Base-by-base conservation (phyloP, 2,329 filamentous ascomycete species). In the Zymoseptoria pseudotritici region DNA sequence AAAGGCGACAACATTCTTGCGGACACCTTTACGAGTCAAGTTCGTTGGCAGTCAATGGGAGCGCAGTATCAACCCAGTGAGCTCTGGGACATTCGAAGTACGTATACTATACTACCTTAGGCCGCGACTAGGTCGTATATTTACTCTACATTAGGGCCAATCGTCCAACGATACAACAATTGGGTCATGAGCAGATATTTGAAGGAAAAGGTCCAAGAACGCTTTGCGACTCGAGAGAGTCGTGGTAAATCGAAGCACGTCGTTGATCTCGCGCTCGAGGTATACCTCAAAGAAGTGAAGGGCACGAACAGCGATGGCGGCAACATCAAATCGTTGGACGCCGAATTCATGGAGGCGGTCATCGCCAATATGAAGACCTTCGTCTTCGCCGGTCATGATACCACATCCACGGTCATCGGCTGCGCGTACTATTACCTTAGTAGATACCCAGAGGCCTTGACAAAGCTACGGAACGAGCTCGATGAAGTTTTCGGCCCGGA, bases 401-500 rank as follows among this genome's bases (percentile, higher is more conserved):
- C 77, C 2, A 78, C 74, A 8, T 68, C 66, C 17, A 67, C 67
- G n/a, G 66, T 70, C 1, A 70, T 74, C 58, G 69, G 67, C 59
- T 78, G 75, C 62, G 70, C 70, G 21, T 72, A 74, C 59, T 75
- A 78, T 66, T 72, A 76, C 31, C 73, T 79, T 3, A 70, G 72
- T 42, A 67, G 70, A 29, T 59, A 74, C 53, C 73, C 73, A 1
- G 60, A 68, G 6, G 67, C 68, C 19, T 67, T 76, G 26, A 64
- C 63, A 2, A 70, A 70, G 2, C 71, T 81, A 29, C 70, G 75
- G 22, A 69, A 74, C 21, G 83, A 86, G 67, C 80, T 82, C 63
- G 78, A 82, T 63, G 70, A 71, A 2, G 73, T 85, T n/a, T 78
- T 84, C 50, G 78, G 80, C 10, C 58, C 74, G 0, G 74, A 79